These are phyloP conservation scores for Candida insectalens DNA, from an alignment of 805 yeast species.

Conservation along the genomic window DNA sequence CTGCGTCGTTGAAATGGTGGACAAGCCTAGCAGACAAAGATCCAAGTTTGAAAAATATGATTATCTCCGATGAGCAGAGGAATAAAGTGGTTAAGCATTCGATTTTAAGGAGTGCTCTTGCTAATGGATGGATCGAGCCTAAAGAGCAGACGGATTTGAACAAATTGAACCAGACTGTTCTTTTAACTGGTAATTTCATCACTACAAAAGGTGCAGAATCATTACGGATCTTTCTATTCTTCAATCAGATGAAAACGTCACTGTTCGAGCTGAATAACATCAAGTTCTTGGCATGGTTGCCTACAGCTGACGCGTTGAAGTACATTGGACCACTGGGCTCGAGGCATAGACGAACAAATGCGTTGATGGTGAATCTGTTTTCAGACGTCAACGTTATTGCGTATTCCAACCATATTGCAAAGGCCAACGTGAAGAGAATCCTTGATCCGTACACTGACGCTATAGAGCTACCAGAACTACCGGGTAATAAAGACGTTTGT, in stretches of 20 bases:
- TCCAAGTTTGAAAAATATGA: conserved; percentile 8
- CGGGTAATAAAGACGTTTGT: conserved; percentile 16
- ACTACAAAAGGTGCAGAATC: conserved; percentile 51
- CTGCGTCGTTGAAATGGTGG: conserved; percentile 16
- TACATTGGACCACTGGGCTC: conserved; percentile 48
- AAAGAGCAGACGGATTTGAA: conserved; percentile 9
- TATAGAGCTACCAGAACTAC: conserved; percentile 14
- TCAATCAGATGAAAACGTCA: conserved; percentile 19
- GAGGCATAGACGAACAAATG: conserved; percentile 45
- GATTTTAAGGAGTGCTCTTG: conserved; percentile 22
- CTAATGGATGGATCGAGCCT: conserved; percentile 33
- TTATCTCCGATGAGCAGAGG: conserved; percentile 9
- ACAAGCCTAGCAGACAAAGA: conserved; percentile 7
- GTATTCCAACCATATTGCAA: conserved; percentile 15
- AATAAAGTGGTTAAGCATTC: conserved; percentile 11
- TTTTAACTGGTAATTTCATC: conserved; percentile 21
- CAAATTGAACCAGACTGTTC: conserved; percentile 17
- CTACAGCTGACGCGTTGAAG: conserved; percentile 50
- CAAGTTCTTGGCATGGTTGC: conserved; percentile 61
- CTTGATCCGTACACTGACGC: conserved; percentile 8
- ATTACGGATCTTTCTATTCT: conserved; percentile 25
- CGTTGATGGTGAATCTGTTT: conserved; percentile 56
- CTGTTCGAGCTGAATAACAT: conserved; percentile 41
- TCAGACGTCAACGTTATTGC: conserved; percentile 54
- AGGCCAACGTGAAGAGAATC: conserved; percentile 8